Evolutionary conservation across 2,329 filamentous ascomycete genomes (phyloP).

Genomic region (Rutstroemia sp.): DNA sequence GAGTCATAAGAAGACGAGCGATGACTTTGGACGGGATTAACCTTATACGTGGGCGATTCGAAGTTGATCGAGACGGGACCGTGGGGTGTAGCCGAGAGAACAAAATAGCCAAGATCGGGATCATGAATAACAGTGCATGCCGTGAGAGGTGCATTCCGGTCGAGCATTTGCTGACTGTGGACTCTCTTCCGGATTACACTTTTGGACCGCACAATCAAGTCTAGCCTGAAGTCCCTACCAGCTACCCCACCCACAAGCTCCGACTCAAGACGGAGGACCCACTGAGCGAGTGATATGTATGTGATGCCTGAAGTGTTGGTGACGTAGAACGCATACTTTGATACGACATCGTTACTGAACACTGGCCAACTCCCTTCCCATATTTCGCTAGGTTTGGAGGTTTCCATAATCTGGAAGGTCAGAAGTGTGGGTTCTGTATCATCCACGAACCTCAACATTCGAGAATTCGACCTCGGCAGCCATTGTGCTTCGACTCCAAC

Average conservation of each 20-base stretch:
- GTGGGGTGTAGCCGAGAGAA: slow-evolving; percentile 51
- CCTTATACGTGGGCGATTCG: slow-evolving; percentile 47
- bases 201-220: slow-evolving; percentile 51
- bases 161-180: slow-evolving; percentile 44
- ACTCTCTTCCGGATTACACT: slow-evolving; percentile 49
- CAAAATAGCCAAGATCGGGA: slow-evolving; percentile 56
- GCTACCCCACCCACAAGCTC: slow-evolving; percentile 51
- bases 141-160: slow-evolving; percentile 40
- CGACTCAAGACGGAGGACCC: slow-evolving; percentile 56
- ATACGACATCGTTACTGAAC: slow-evolving; percentile 53
- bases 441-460: slow-evolving; percentile 33
- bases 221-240: slow-evolving; percentile 54
- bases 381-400: slow-evolving; percentile 46
- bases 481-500: slow-evolving; percentile 59
- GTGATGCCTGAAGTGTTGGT: slow-evolving; percentile 55
- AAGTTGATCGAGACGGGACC: slow-evolving; percentile 53
- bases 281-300: slow-evolving; percentile 51
- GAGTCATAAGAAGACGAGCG: slow-evolving; percentile 38
- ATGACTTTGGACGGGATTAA: slow-evolving; percentile 36
- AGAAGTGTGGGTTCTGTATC: slow-evolving; percentile 42
- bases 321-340: slow-evolving; percentile 55
- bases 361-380: slow-evolving; percentile 53
- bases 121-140: slow-evolving; percentile 48
- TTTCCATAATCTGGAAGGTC: slow-evolving; percentile 56
- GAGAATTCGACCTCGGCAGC: slow-evolving; percentile 49